Percentiles rank a stretch among this genome's conserved stretches.
phyloP scores from a whole-genome alignment of 2,329 filamentous ascomycete species.

The Ophiocordyceps sinensis region DNA sequence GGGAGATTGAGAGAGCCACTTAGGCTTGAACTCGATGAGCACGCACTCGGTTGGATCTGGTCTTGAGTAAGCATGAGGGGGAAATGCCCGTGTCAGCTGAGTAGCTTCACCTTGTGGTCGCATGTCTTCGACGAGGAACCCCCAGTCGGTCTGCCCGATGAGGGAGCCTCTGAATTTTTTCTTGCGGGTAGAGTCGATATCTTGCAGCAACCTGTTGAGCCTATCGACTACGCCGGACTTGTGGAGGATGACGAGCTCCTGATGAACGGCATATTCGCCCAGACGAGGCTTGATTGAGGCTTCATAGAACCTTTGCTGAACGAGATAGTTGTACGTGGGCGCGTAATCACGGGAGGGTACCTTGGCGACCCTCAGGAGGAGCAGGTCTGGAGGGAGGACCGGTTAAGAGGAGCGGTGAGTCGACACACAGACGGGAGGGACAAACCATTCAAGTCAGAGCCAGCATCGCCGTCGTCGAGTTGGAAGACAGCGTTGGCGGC shows the following conservation, averaged over 20 bases:
- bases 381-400: conserved; percentile 12
- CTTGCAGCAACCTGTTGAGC: conserved; percentile 38
- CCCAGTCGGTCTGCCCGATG: conserved; percentile 43
- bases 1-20: conserved; percentile 68
- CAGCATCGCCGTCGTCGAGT: conserved; percentile 24
- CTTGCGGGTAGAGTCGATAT: conserved; percentile 29
- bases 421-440: conserved; percentile 6
- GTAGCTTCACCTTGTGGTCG: conserved; percentile 14
- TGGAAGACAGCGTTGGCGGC: conserved; percentile 65
- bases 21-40: conserved; percentile 67
- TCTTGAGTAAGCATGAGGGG: background rate
- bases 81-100: background rate
- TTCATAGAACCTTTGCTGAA: conserved; percentile 22
- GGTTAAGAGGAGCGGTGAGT: conserved; percentile 2
- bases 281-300: conserved; percentile 19
- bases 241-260: conserved; percentile 23
- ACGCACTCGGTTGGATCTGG: conserved; percentile 15
- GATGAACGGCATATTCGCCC: conserved; percentile 18
- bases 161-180: conserved; percentile 33
- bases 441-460: conserved; percentile 20
- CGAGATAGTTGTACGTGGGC: conserved; percentile 21
- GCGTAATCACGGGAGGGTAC: conserved; percentile 14
- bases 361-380: conserved; percentile 25
- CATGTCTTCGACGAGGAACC: conserved; percentile 65
- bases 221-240: conserved; percentile 21